A percentile compares a stretch with the other conserved stretches of the same genome.
Evolutionary conservation across 1,284 basidiomycete species (phyloP).

Genomic region (Microbotryum silenes-acaulis): DNA sequence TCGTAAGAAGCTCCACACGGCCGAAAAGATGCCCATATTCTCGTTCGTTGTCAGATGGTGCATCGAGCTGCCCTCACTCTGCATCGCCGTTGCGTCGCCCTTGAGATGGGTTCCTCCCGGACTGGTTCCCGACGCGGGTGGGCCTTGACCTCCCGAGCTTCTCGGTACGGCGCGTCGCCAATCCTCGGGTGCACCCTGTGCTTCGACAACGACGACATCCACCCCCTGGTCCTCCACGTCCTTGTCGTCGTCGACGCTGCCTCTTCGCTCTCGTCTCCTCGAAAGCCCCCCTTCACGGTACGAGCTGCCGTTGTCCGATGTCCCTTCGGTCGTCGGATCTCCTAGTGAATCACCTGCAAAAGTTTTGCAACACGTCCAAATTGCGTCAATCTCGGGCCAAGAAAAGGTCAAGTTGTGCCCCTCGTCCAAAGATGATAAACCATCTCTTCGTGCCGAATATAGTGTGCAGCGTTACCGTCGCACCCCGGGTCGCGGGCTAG

Average conservation of each 20-base stretch:
- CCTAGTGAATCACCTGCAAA: conserved; percentile 19
- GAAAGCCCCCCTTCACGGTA: background rate
- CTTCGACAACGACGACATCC: conserved; percentile 31
- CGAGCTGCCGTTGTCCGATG: conserved; percentile 16
- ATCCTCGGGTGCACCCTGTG: conserved; percentile 13
- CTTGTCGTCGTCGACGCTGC: conserved; percentile 4
- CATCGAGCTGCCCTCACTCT: conserved; percentile 20
- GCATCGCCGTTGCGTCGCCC: conserved; percentile 14
- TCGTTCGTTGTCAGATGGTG: conserved; percentile 22
- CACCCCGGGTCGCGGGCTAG: no score
- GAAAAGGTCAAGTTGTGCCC: background rate
- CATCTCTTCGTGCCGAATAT: no score
- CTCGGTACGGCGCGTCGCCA: conserved; percentile 12
- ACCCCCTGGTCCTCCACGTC: conserved; percentile 17
- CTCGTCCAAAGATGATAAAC: no score
- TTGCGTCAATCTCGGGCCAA: background rate
- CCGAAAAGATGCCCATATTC: conserved; percentile 6
- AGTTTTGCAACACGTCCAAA: background rate
- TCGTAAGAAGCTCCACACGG: conserved; percentile 11
- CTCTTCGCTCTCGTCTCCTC: background rate
- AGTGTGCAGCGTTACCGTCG: no score
- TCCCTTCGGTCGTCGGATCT: conserved; percentile 23
- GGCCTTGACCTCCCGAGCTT: conserved; percentile 8
- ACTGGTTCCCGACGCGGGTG: conserved; percentile 11
- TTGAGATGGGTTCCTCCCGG: conserved; percentile 10